A percentile compares a stretch with the other conserved stretches of the same genome.
These are phyloP conservation scores for Podospora anserina DNA, from an alignment of 495 filamentous ascomycete genomes.

Conservation along the genomic window DNA sequence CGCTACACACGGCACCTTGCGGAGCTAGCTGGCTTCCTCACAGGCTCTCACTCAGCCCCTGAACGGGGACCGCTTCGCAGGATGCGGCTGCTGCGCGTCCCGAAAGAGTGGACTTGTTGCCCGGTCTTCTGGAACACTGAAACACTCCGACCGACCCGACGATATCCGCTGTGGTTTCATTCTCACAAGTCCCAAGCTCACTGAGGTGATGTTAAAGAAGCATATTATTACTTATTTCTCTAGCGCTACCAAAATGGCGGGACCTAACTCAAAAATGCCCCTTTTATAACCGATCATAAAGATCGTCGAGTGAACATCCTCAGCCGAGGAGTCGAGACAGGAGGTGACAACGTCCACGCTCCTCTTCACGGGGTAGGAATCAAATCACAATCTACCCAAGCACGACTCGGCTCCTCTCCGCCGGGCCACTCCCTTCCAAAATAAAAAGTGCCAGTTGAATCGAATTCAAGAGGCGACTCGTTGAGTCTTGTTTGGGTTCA, in stretches of 20 bases:
- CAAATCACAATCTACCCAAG: not conserved
- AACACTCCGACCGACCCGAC: constrained; percentile 1
- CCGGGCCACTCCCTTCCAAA: constrained; percentile 1
- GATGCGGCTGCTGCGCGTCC: not conserved
- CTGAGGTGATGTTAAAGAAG: not conserved
- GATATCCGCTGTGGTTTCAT: constrained; percentile 2
- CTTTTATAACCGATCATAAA: not conserved
- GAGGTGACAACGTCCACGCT: not conserved
- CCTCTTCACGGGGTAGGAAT: not conserved
- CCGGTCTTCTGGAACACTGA: constrained; percentile 1
- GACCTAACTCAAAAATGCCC: constrained; percentile 7
- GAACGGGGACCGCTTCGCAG: not conserved
- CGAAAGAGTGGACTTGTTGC: not conserved
- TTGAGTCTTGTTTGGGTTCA: not conserved
- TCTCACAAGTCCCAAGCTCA: not conserved
- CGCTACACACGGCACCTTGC: not conserved
- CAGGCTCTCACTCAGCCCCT: not conserved
- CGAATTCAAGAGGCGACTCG: not conserved
- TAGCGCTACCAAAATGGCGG: not conserved
- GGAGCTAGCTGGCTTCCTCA: not conserved
- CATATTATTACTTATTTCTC: constrained; percentile 7
- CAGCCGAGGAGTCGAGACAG: not conserved
- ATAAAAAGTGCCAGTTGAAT: constrained; percentile 1
- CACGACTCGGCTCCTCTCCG: not conserved
- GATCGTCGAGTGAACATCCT: not conserved